These are phyloP conservation scores for Aspergillus fructus DNA, from an alignment of 2,329 filamentous ascomycete genomes.

Conservation along the genomic window DNA sequence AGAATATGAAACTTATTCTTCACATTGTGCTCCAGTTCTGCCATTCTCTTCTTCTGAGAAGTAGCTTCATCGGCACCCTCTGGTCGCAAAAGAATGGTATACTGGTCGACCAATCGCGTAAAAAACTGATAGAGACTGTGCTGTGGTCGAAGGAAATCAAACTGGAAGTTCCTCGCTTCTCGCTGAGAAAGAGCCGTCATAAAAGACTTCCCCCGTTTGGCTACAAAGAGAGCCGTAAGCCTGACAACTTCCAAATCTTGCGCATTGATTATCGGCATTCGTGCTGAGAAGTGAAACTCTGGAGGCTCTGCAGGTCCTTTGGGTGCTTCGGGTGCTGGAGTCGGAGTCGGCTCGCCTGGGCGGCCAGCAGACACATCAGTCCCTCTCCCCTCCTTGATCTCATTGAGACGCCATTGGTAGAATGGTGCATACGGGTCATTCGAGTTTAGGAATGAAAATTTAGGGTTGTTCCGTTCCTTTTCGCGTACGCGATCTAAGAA, in stretches of 20 bases:
- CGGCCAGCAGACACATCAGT: constrained; percentile 75
- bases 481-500: constrained; percentile 70
- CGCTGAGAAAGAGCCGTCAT: constrained; percentile 87
- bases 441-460: constrained; percentile 81
- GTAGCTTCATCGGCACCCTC: constrained; percentile 69
- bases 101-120: constrained; percentile 87
- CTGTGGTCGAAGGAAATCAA: constrained; percentile 91
- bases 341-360: constrained; percentile 60
- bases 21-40: constrained; percentile 71
- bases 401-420: constrained; percentile 85
- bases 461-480: constrained; percentile 80
- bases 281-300: constrained; percentile 88
- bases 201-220: constrained; percentile 87
- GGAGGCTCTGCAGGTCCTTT: constrained; percentile 81
- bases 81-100: constrained; percentile 72
- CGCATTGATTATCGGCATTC: constrained; percentile 95
- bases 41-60: constrained; percentile 69
- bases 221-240: constrained; percentile 86
- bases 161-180: constrained; percentile 88
- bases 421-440: constrained; percentile 83
- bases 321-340: constrained; percentile 62
- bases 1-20: constrained; percentile 78
- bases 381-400: constrained; percentile 81
- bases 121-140: constrained; percentile 98
- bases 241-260: constrained; percentile 76